A percentile compares a stretch with the other conserved stretches of the same genome.
These are phyloP conservation scores for Cymbopogon flexuosus DNA, from an alignment of 202 grass and related monocot species.

Conservation along the genomic window DNA sequence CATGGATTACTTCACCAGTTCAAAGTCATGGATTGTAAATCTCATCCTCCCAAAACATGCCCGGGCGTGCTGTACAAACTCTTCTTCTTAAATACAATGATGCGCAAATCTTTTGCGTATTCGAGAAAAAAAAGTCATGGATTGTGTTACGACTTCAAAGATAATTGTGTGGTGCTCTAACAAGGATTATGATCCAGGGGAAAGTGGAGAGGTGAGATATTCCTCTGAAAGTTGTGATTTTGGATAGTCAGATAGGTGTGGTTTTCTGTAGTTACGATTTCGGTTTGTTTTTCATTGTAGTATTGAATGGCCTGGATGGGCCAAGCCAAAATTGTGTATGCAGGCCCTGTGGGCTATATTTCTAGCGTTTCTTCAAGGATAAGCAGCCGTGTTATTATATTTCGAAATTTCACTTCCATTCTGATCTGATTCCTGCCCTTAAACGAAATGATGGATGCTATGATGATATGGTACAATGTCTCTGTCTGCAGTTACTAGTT, in stretches of 20 bases:
- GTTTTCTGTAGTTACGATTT: background rate
- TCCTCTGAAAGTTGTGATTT: background rate
- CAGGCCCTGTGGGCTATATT: background rate
- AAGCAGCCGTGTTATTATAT: background rate
- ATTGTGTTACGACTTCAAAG: background rate
- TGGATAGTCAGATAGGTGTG: background rate
- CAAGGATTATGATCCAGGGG: background rate
- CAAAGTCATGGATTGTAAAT: background rate
- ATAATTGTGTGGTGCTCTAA: background rate
- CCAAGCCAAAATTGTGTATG: background rate
- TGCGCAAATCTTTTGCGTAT: too few species aligned
- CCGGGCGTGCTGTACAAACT: too few species aligned
- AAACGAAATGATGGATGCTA: background rate
- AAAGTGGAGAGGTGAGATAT: background rate
- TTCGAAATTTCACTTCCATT: background rate
- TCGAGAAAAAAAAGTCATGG: too few species aligned
- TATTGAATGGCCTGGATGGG: background rate
- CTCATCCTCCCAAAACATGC: too few species aligned
- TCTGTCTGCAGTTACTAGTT: background rate
- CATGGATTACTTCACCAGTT: background rate
- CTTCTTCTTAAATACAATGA: too few species aligned
- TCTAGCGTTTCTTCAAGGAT: background rate
- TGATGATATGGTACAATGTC: background rate
- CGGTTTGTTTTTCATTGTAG: background rate
- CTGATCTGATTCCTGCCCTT: background rate